Percentiles rank a stretch among this genome's conserved stretches.
Conservation (phyloP, 1,284 basidiomycete species). For the Cutaneotrichosporon cutaneum region DNA sequence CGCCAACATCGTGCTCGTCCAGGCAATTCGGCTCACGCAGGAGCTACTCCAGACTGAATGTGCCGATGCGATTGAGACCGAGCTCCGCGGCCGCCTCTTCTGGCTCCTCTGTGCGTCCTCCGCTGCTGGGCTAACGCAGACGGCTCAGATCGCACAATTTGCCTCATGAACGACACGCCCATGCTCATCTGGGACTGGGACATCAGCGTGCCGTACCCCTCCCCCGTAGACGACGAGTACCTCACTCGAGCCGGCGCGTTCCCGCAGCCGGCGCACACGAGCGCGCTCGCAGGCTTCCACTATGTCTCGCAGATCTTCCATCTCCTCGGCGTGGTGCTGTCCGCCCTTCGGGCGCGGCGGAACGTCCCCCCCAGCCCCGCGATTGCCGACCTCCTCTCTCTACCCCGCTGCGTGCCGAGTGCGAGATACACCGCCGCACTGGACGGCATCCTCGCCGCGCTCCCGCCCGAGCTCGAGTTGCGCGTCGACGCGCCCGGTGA, state of each 20-base stretch:
- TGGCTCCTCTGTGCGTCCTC: constrained; percentile 1
- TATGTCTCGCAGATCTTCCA: constrained; percentile 1
- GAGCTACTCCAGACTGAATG: not conserved
- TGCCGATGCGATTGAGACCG: not conserved
- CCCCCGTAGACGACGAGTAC: not conserved
- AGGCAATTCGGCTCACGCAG: not conserved
- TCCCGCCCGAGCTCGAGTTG: not conserved
- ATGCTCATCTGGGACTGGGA: constrained; percentile 3
- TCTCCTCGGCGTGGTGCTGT: constrained; percentile 1
- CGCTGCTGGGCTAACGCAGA: not conserved
- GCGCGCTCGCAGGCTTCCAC: not conserved
- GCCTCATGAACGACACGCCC: not conserved
- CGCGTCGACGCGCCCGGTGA: not conserved
- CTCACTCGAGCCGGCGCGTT: not conserved
- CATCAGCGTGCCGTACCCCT: constrained; percentile 1
- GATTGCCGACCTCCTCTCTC: not conserved
- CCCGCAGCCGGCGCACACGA: not conserved
- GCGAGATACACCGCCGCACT: not conserved
- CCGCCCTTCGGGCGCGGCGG: not conserved
- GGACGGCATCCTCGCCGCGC: not conserved
- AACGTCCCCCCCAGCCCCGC: not conserved
- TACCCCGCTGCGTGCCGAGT: not conserved
- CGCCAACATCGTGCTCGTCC: not conserved
- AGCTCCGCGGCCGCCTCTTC: constrained; percentile 3
- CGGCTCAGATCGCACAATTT: not conserved